Conservation (phyloP, 345 rosid species). For the Salix purpurea region DNA sequence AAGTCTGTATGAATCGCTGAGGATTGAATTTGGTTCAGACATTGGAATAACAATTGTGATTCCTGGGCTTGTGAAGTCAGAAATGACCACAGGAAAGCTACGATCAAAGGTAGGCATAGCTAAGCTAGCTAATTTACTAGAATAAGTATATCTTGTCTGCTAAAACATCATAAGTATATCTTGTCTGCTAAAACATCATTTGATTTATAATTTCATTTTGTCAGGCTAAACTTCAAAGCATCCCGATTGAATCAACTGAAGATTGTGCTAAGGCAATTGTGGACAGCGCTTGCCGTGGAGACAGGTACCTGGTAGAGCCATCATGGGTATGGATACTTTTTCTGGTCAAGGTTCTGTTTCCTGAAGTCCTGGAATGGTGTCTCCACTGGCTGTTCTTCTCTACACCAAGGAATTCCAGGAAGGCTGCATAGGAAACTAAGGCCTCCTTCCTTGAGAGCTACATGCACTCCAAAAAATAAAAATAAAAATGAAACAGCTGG, state of each 20-base stretch:
- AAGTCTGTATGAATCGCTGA: slow-evolving; percentile 39
- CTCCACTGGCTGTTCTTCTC: slow-evolving; percentile 16
- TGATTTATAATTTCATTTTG: too few species aligned
- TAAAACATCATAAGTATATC: too few species aligned
- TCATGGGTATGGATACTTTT: slow-evolving; percentile 41
- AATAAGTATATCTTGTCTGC: too few species aligned
- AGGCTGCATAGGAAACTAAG: background rate
- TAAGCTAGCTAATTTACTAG: too few species aligned
- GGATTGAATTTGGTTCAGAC: slow-evolving; percentile 41
- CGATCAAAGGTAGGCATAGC: too few species aligned
- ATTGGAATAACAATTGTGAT: slow-evolving; percentile 45
- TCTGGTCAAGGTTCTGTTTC: slow-evolving; percentile 47
- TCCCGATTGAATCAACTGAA: background rate
- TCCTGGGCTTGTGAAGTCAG: slow-evolving; percentile 33
- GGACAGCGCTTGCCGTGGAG: slow-evolving; percentile 43
- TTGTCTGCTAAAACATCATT: too few species aligned
- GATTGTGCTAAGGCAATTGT: slow-evolving; percentile 8
- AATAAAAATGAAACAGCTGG: too few species aligned
- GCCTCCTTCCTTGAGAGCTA: too few species aligned
- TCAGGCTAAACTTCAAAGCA: background rate
- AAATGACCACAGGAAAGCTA: slow-evolving; percentile 21
- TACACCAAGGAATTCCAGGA: slow-evolving; percentile 8
- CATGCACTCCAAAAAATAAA: too few species aligned
- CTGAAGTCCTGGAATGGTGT: slow-evolving; percentile 44
- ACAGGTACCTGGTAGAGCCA: slow-evolving; percentile 42